Evolutionary conservation across 1,284 basidiomycete genomes (phyloP).

Genomic region (Puccinia horiana): DNA sequence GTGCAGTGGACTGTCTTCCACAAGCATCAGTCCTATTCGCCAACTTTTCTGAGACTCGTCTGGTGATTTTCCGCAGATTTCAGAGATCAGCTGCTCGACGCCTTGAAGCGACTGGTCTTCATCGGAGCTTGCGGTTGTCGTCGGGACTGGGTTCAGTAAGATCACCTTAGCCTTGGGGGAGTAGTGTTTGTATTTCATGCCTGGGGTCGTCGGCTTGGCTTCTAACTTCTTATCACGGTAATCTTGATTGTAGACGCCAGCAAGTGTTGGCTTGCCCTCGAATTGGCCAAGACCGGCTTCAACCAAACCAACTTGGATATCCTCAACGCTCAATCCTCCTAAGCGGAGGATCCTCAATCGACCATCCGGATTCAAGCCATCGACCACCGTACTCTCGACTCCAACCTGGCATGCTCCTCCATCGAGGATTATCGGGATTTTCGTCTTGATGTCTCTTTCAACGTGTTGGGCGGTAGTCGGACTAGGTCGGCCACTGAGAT

Average conservation of each 20-base stretch:
- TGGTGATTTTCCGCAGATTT: not conserved
- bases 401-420: constrained; percentile 90
- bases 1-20: constrained; percentile 26
- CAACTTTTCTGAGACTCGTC: not conserved
- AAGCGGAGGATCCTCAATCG: constrained; percentile 81
- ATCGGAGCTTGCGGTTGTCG: not conserved
- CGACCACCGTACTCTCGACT: constrained; percentile 92
- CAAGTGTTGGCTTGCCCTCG: not conserved
- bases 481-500: constrained; percentile 88
- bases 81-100: not conserved
- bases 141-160: constrained; percentile 16
- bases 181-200: constrained; percentile 99
- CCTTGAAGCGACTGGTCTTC: not conserved
- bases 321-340: constrained; percentile 89
- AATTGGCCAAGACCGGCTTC: constrained; percentile 53
- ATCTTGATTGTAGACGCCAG: constrained; percentile 12
- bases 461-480: constrained; percentile 92
- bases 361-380: constrained; percentile 68
- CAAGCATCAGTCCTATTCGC: constrained; percentile 39
- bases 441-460: constrained; percentile 63
- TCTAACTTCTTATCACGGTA: constrained; percentile 63
- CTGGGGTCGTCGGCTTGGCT: constrained; percentile 83
- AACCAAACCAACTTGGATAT: constrained; percentile 68
- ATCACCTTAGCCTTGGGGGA: constrained; percentile 64
- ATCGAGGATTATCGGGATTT: constrained; percentile 78